Evolutionary conservation across 805 yeast species (phyloP).

Genomic region (Suhomyces pyralidae): DNA sequence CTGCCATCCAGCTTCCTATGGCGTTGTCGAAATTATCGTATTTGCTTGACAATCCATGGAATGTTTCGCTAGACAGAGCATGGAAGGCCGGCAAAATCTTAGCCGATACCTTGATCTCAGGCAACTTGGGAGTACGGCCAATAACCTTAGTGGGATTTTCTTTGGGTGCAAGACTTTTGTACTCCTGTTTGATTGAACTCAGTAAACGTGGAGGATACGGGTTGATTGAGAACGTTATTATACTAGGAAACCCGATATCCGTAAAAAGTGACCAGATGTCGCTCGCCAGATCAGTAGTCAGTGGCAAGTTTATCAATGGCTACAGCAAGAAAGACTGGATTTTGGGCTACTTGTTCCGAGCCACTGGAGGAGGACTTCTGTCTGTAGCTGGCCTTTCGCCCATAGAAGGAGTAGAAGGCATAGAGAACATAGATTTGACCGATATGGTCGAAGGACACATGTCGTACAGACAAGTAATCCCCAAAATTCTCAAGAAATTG

Average conservation of each 20-base stretch:
- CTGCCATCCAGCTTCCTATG: constrained; percentile 92
- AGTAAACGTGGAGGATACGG: constrained; percentile 87
- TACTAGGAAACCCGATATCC: constrained; percentile 88
- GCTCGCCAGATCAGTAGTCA: constrained; percentile 77
- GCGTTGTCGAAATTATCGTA: constrained; percentile 85
- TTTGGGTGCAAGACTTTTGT: constrained; percentile 87
- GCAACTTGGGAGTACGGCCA: constrained; percentile 90
- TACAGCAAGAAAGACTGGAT: constrained; percentile 94
- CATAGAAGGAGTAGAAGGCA: constrained; percentile 55
- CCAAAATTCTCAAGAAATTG: constrained; percentile 62
- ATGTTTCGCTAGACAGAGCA: constrained; percentile 92
- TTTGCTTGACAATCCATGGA: constrained; percentile 95
- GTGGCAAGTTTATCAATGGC: constrained; percentile 88
- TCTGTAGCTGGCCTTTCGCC: constrained; percentile 90
- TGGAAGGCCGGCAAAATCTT: constrained; percentile 92
- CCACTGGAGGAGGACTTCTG: constrained; percentile 90
- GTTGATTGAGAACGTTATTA: constrained; percentile 77
- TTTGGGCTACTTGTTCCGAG: constrained; percentile 89
- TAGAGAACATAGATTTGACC: constrained; percentile 87
- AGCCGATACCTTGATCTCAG: constrained; percentile 85
- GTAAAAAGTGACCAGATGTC: constrained; percentile 74
- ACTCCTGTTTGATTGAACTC: constrained; percentile 82
- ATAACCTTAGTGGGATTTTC: constrained; percentile 91
- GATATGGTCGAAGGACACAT: constrained; percentile 89
- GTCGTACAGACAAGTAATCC: constrained; percentile 95